Base-by-base conservation (phyloP, 192 early-diverging fungal species). In the Rhizophagus prolifer region DNA sequence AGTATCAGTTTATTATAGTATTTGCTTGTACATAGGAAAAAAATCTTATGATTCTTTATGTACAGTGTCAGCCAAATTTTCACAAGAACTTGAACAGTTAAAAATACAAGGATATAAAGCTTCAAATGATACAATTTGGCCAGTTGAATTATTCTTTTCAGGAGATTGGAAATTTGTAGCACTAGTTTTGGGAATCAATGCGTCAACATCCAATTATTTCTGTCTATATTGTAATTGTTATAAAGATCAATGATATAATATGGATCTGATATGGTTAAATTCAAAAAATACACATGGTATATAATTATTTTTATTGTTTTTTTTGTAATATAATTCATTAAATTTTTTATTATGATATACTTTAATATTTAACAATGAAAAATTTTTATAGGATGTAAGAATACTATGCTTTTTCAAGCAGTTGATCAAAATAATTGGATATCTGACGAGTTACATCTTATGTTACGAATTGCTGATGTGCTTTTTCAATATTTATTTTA, bases 391-490 rank as follows among this genome's bases (percentile, higher is more conserved):
- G 65, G 69, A 12, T 26, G 7, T 19, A 70, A 36, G 28, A 9
- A 50, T 46, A 47, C 21, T n/a, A 30, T 38, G 44, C n/a, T 47
- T 47, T 70, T 70, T 10, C 47, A 9, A 34, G 19, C 50, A 19
- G 0, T 70, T 50, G 26, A n/a, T 50, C 9, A n/a, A 14, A 70
- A 26, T 50, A 14, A 70, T 26, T 70, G 47, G 28, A 31, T 70
- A 50, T 14, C 47, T 8, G 9, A 70, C 25, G 25, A 70, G n/a
- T 25, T 70, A 6, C 25, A 70, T 50, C 10, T 70, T 10, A 50
- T 70, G 26, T 26, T 70, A 26, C 0, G 47, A 50, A 70, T 70
- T 50, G 3, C 12, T 70, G 25, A 70, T 70, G 25, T 70, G 50
- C 50, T 70, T 31, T 25, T 78, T 30, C 19, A 25, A 70, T 44